Evolutionary conservation across 2,329 filamentous ascomycete genomes (phyloP).

Genomic region (Neonectria faginata): DNA sequence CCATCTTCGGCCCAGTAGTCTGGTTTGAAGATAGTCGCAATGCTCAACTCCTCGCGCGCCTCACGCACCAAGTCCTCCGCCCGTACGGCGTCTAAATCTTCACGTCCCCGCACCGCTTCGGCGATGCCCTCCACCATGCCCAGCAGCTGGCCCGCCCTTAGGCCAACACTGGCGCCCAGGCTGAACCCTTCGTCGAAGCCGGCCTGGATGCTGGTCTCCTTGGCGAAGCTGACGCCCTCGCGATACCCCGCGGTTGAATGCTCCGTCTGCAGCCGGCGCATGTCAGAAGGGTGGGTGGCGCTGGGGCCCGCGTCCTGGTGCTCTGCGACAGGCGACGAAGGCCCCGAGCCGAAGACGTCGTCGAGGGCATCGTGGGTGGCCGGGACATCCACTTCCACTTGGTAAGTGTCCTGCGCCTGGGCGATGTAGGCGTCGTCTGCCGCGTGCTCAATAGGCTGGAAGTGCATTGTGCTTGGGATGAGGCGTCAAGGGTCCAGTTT

Average conservation of each 20-base stretch:
- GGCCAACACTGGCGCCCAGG: conserved; percentile 83
- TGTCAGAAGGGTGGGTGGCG: conserved; percentile 67
- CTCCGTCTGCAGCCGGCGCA: conserved; percentile 78
- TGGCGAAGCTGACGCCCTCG: conserved; percentile 83
- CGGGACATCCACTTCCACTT: conserved; percentile 22
- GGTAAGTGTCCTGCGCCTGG: conserved; percentile 33
- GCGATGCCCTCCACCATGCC: conserved; percentile 81
- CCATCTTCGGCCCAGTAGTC: conserved; percentile 78
- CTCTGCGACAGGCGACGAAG: conserved; percentile 38
- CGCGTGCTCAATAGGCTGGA: conserved; percentile 48
- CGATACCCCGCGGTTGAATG: conserved; percentile 91
- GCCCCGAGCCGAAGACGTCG: conserved; percentile 52
- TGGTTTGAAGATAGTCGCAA: conserved; percentile 71
- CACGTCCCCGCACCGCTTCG: conserved; percentile 55
- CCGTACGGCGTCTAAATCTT: conserved; percentile 40
- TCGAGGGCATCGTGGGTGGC: conserved; percentile 48
- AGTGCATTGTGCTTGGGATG: conserved; percentile 47
- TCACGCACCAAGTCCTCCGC: conserved; percentile 54
- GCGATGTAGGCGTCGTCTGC: conserved; percentile 45
- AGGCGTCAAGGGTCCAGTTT: conserved; percentile 11
- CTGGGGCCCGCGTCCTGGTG: conserved; percentile 23
- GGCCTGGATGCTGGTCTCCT: conserved; percentile 80
- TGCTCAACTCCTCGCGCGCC: conserved; percentile 70
- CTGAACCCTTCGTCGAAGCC: conserved; percentile 94
- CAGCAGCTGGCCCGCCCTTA: conserved; percentile 78